phyloP scores from a whole-genome alignment of 2,329 filamentous ascomycete species.

The Colletotrichum salicis region DNA sequence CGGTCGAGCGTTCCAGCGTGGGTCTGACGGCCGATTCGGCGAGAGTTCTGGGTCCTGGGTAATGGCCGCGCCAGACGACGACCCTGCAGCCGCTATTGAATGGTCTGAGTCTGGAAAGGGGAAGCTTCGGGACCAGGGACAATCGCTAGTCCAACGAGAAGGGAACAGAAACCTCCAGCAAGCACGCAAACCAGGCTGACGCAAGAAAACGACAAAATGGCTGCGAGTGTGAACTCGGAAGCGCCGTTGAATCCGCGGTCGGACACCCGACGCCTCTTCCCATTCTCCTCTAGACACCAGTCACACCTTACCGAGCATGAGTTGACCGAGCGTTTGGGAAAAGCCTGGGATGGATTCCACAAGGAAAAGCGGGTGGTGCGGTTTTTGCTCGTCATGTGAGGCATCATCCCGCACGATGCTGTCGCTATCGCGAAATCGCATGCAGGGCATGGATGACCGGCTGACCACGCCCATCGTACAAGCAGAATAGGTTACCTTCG shows the following conservation, averaged over 20 bases:
- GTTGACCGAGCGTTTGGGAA: neutral
- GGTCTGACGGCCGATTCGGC: constrained; percentile 24
- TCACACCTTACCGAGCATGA: neutral
- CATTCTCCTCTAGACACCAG: neutral
- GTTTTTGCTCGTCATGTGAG: constrained; percentile 35
- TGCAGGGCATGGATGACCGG: constrained; percentile 22
- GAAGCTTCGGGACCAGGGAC: neutral
- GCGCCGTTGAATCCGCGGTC: constrained; percentile 12
- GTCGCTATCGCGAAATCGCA: constrained; percentile 29
- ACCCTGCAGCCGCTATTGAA: constrained; percentile 35
- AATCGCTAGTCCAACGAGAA: neutral
- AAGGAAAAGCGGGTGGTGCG: constrained; percentile 32
- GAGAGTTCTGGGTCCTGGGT: constrained; percentile 7
- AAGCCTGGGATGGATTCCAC: constrained; percentile 17
- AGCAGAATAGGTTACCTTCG: constrained; percentile 10
- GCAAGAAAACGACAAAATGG: neutral
- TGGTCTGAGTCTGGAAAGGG: constrained; percentile 8
- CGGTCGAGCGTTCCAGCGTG: constrained; percentile 13
- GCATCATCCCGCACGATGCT: constrained; percentile 29
- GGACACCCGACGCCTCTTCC: constrained; percentile 2
- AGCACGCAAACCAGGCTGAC: constrained; percentile 13
- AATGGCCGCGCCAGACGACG: constrained; percentile 17
- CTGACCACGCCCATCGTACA: constrained; percentile 16
- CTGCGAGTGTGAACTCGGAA: neutral
- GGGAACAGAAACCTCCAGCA: neutral